Evolutionary conservation across 1,284 basidiomycete species (phyloP).

Genomic region (Puccinia hordei): DNA sequence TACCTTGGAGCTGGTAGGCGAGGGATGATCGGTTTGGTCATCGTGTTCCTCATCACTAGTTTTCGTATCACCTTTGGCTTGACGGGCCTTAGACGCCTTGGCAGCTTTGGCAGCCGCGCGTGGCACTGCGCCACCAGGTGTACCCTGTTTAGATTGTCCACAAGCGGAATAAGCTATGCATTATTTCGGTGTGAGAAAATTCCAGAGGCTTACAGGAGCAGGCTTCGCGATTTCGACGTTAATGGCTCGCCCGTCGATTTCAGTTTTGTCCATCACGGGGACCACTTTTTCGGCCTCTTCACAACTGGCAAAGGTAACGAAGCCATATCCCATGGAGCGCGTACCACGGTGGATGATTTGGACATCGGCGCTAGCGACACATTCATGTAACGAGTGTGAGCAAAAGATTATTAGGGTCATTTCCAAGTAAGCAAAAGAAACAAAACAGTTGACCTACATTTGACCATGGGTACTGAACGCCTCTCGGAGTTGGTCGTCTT

Average conservation of each 20-base stretch:
- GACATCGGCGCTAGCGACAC: conserved; percentile 34
- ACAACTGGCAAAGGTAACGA: conserved; percentile 76
- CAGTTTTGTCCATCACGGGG: conserved; percentile 78
- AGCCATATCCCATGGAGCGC: conserved; percentile 66
- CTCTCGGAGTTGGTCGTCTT: conserved; percentile 41
- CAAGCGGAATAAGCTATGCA: neutral
- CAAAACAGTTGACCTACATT: conserved; percentile 17
- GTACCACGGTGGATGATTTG: conserved; percentile 50
- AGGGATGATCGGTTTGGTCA: conserved; percentile 4
- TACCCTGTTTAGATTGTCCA: neutral
- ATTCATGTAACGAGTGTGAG: neutral
- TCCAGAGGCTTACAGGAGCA: conserved; percentile 65
- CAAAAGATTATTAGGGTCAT: neutral
- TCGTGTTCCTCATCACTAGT: conserved; percentile 56
- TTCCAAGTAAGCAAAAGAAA: neutral
- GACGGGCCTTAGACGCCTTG: conserved; percentile 52
- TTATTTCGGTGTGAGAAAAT: neutral
- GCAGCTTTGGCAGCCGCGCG: conserved; percentile 52
- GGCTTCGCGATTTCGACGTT: conserved; percentile 88
- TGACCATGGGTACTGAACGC: conserved; percentile 24
- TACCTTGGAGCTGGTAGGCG: neutral
- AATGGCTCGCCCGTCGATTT: conserved; percentile 81
- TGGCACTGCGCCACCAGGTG: conserved; percentile 59
- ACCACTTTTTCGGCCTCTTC: conserved; percentile 84
- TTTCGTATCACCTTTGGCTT: conserved; percentile 62